phyloP scores from a whole-genome alignment of 805 yeast genomes.

The Candida krabiensis region DNA sequence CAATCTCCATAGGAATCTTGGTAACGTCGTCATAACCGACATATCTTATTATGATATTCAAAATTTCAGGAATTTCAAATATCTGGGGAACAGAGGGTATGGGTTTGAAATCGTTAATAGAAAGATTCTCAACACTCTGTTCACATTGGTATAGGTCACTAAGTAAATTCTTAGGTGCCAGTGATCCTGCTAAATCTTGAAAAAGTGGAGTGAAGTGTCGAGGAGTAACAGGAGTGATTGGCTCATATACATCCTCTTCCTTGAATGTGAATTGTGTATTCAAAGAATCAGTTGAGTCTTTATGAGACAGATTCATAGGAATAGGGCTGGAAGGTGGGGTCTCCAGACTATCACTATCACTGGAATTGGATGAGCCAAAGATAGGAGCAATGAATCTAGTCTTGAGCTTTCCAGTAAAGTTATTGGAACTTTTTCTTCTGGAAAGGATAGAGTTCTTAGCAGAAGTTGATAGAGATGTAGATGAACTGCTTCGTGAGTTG shows the following conservation, averaged over 20 bases:
- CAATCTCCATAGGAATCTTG: slow-evolving; percentile 58
- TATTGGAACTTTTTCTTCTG: slow-evolving; percentile 14
- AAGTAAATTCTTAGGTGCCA: slow-evolving; percentile 9
- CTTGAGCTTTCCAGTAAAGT: slow-evolving; percentile 12
- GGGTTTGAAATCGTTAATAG: slow-evolving; percentile 1
- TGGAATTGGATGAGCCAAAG: slow-evolving; percentile 37
- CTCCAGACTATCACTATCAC: slow-evolving; percentile 24
- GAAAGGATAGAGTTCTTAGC: slow-evolving; percentile 15
- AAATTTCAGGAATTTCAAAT: slow-evolving; percentile 75
- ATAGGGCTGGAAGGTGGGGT: slow-evolving; percentile 8
- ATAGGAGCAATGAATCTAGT: slow-evolving; percentile 20
- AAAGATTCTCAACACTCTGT: slow-evolving; percentile 13
- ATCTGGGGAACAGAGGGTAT: slow-evolving; percentile 36
- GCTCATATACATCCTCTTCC: slow-evolving; percentile 7
- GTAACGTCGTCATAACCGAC: slow-evolving; percentile 52
- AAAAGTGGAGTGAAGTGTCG: slow-evolving; percentile 3
- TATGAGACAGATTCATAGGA: background rate
- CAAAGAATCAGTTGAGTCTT: slow-evolving; percentile 8
- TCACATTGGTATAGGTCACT: slow-evolving; percentile 18
- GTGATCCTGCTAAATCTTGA: background rate
- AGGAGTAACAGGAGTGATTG: slow-evolving; percentile 10
- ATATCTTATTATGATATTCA: slow-evolving; percentile 55
- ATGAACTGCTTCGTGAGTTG: slow-evolving; percentile 12
- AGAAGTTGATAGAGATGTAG: slow-evolving; percentile 16
- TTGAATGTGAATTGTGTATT: slow-evolving; percentile 14